Percentiles rank a stretch among this genome's conserved stretches.
phyloP scores from a whole-genome alignment of 2,329 filamentous ascomycete genomes.

The Hypoxylon sp. region DNA sequence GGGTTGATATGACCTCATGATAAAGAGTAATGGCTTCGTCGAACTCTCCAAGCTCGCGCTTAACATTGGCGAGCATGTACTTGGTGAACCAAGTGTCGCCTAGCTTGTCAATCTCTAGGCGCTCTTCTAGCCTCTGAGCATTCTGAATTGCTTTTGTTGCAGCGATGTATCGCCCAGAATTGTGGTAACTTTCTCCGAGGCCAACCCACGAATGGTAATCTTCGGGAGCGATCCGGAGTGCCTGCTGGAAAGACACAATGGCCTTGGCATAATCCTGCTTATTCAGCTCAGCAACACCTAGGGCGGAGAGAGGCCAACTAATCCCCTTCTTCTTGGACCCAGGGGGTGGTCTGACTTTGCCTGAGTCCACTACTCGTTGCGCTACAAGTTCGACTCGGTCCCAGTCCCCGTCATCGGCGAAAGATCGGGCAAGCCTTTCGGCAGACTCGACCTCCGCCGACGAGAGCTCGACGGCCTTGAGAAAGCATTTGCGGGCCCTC shows the following conservation, averaged over 20 bases:
- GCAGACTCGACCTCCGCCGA: conserved; percentile 88
- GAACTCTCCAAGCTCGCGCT: conserved; percentile 90
- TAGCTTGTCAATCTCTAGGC: conserved; percentile 66
- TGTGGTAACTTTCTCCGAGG: conserved; percentile 96
- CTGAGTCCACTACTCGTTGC: conserved; percentile 93
- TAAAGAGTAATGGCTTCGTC: conserved; percentile 87
- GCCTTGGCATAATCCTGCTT: conserved; percentile 91
- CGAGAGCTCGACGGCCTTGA: conserved; percentile 95
- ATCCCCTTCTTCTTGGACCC: conserved; percentile 94
- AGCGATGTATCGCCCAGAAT: conserved; percentile 93
- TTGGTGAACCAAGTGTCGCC: conserved; percentile 93
- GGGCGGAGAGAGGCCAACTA: conserved; percentile 95
- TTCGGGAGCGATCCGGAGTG: conserved; percentile 83
- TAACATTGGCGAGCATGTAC: conserved; percentile 97
- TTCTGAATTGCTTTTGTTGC: conserved; percentile 91
- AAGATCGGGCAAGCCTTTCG: conserved; percentile 86
- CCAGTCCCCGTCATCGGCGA: conserved; percentile 94
- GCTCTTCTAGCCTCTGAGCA: conserved; percentile 81
- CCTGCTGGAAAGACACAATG: conserved; percentile 92
- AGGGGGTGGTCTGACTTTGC: conserved; percentile 88
- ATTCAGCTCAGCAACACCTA: conserved; percentile 95
- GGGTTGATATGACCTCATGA: conserved; percentile 76
- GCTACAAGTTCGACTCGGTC: conserved; percentile 95
- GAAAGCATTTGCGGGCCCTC: conserved; percentile 91
- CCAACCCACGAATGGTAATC: conserved; percentile 98